Evolutionary conservation across 805 yeast species (phyloP).

Genomic region (Starmerella gropengiesseri): DNA sequence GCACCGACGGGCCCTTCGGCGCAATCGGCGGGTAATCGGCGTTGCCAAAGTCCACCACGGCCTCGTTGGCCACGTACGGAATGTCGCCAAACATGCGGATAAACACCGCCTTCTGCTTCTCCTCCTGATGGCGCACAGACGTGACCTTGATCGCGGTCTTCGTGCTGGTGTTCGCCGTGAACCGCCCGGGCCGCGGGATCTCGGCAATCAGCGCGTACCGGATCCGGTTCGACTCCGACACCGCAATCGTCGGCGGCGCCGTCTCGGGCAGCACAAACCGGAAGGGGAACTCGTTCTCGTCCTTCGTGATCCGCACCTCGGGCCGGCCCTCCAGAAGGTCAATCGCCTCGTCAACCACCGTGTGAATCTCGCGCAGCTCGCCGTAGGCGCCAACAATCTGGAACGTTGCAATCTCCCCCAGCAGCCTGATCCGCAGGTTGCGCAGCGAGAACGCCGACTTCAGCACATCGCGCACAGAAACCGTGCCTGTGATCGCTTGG

Average conservation of each 20-base stretch:
- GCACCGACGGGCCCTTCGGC: not conserved
- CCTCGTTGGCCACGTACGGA: conserved; percentile 5
- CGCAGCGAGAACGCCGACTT: conserved; percentile 1
- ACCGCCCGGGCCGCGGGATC: not conserved
- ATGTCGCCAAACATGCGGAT: conserved; percentile 6
- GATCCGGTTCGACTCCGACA: conserved; percentile 8
- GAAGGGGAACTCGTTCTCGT: conserved; percentile 72
- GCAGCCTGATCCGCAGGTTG: conserved; percentile 3
- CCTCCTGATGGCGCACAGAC: not conserved
- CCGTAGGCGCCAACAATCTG: conserved; percentile 15
- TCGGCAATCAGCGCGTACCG: conserved; percentile 6
- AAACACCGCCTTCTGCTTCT: not conserved
- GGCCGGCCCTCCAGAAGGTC: not conserved
- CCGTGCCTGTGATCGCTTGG: conserved; percentile 4
- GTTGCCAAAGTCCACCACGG: conserved; percentile 6
- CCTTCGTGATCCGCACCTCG: conserved; percentile 26
- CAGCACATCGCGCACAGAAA: conserved; percentile 7
- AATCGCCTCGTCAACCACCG: conserved; percentile 6
- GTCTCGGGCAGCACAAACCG: conserved; percentile 51
- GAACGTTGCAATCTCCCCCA: conserved; percentile 9
- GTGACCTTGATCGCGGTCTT: not conserved
- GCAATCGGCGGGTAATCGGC: not conserved
- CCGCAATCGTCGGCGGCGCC: conserved; percentile 11
- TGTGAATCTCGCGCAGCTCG: conserved; percentile 4
- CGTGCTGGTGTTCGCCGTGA: not conserved